phyloP scores from a whole-genome alignment of 225 moss, liverwort and hornwort species.

The Physcomitrium patens region DNA sequence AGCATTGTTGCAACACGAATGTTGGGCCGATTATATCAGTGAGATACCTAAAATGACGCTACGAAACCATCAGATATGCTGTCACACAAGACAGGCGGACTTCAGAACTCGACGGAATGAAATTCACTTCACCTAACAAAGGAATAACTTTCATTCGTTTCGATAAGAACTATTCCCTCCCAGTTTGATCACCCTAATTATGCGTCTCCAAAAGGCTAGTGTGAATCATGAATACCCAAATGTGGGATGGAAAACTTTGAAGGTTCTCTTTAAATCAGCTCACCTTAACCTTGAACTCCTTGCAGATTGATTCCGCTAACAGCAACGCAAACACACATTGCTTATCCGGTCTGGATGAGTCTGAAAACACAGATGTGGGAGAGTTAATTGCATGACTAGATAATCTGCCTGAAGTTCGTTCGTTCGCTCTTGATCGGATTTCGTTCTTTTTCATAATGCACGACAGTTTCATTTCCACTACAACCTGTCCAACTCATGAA shows the following conservation, averaged over 20 bases:
- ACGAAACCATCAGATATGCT: neutral
- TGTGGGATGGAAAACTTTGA: slow-evolving; percentile 14
- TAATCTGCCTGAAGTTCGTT: slow-evolving; percentile 7
- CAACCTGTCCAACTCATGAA: neutral
- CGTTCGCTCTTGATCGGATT: neutral
- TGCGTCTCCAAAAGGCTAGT: neutral
- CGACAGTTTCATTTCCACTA: neutral
- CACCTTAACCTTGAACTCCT: slow-evolving; percentile 69
- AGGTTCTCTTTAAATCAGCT: slow-evolving; percentile 26
- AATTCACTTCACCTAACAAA: neutral
- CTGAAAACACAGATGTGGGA: slow-evolving; percentile 42
- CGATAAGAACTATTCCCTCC: neutral
- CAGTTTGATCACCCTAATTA: slow-evolving; percentile 6
- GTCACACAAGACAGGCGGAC: slow-evolving; percentile 5
- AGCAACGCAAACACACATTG: slow-evolving; percentile 72
- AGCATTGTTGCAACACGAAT: slow-evolving; percentile 7
- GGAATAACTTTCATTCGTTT: neutral
- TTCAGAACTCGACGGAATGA: neutral
- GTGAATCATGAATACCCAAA: neutral
- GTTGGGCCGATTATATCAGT: neutral
- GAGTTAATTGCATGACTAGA: slow-evolving; percentile 11
- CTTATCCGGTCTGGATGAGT: slow-evolving; percentile 69
- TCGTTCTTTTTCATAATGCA: neutral
- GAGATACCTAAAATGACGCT: neutral
- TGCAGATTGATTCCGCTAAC: slow-evolving; percentile 70